Conservation (phyloP, 257 asterid genomes). For the Solanum chiquidenum region DNA sequence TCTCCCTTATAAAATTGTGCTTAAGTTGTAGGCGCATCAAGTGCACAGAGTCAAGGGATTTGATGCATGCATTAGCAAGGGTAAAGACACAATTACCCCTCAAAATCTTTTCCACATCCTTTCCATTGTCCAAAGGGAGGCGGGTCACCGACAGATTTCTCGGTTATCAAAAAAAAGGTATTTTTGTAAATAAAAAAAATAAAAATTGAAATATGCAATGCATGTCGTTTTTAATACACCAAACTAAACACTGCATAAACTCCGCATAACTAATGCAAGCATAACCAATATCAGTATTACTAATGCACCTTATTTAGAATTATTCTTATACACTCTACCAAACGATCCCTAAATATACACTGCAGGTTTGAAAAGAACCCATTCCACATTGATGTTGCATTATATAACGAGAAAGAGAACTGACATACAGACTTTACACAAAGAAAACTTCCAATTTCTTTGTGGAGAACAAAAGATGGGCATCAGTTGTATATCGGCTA, state of each 20-base stretch:
- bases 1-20: background rate
- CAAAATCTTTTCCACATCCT: background rate
- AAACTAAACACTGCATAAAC: background rate
- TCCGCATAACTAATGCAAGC: background rate
- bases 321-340: background rate
- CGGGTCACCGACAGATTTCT: background rate
- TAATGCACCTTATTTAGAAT: background rate
- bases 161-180: no score
- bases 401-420: background rate
- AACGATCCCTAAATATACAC: background rate
- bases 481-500: background rate
- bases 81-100: background rate
- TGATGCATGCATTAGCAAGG: background rate
- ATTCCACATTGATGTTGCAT: background rate
- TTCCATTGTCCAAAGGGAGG: background rate
- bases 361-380: background rate
- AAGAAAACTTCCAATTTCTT: background rate
- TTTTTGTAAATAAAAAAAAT: no score
- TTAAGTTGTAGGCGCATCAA: background rate
- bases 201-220: no score
- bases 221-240: background rate
- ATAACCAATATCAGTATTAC: background rate
- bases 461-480: background rate
- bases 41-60: background rate
- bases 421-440: background rate